These are phyloP conservation scores for Aspergillus homomorphus DNA, from an alignment of 495 filamentous ascomycete species.

Conservation along the genomic window DNA sequence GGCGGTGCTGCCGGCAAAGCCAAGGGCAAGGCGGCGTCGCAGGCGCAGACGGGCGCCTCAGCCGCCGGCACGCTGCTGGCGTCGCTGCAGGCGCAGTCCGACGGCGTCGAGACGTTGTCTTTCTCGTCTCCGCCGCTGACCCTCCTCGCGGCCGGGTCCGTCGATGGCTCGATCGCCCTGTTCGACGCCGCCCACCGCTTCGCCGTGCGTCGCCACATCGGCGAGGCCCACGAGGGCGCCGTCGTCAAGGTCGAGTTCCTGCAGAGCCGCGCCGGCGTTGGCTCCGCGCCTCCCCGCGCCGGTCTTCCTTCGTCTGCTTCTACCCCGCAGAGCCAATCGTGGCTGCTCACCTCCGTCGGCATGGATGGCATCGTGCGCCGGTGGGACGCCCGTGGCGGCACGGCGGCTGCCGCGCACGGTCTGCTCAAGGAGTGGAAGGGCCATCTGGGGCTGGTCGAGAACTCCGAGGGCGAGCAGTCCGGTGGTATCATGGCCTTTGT, in stretches of 20 bases:
- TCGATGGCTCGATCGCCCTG: slow-evolving; percentile 85
- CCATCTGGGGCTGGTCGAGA: slow-evolving; percentile 74
- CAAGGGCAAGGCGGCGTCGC: slow-evolving; percentile 32
- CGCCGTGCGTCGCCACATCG: slow-evolving; percentile 73
- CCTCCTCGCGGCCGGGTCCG: slow-evolving; percentile 81
- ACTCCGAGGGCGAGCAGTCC: slow-evolving; percentile 49
- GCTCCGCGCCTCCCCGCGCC: slow-evolving; percentile 24
- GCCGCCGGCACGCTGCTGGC: slow-evolving; percentile 80
- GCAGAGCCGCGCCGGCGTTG: slow-evolving; percentile 30
- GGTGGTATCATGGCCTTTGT: slow-evolving; percentile 90
- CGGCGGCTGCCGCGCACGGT: slow-evolving; percentile 57
- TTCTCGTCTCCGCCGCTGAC: slow-evolving; percentile 74
- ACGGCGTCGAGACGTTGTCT: slow-evolving; percentile 79
- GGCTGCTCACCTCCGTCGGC: slow-evolving; percentile 74
- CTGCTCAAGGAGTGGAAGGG: slow-evolving; percentile 78
- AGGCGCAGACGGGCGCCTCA: slow-evolving; percentile 46
- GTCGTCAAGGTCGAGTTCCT: slow-evolving; percentile 94
- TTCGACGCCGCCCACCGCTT: slow-evolving; percentile 84
- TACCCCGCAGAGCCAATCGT: slow-evolving; percentile 38
- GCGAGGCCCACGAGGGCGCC: slow-evolving; percentile 74
- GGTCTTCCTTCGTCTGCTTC: slow-evolving; percentile 26
- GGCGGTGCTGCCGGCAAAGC: slow-evolving; percentile 32
- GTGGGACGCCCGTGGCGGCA: slow-evolving; percentile 85
- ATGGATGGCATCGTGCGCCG: slow-evolving; percentile 82
- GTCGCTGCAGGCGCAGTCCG: slow-evolving; percentile 64